Base-by-base conservation (phyloP, 2,329 filamentous ascomycete genomes). In the Fusarium anthophilum region DNA sequence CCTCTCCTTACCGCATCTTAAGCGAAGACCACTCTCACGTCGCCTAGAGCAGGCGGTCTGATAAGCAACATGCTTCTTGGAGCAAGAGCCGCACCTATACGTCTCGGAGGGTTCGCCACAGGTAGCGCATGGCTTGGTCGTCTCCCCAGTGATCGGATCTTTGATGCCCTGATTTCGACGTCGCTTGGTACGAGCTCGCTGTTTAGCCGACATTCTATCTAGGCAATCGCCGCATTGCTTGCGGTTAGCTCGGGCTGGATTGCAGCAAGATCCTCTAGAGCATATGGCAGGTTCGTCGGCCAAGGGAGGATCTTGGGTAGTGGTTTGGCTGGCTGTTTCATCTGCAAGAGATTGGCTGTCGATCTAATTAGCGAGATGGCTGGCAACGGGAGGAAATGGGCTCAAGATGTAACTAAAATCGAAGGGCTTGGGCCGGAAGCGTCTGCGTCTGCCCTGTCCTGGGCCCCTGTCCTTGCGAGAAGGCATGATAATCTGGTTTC, bases 191-290 rank as follows among this genome's bases (percentile, higher is more conserved):
- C 32, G 8, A 38, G 51, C 51, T 54, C 51, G 24, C 3, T 11
- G 3, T 3, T 2, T 11, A 28, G 51, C 35, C 11, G 20, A 9
- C 1, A 2, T 12, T 30, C 10, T 41, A 9, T 28, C 14, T 3
- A 28, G 8, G 11, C 51, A 55, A 22, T n/a, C 22, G 10, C 24
- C 20, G 24, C 51, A 55, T 5, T n/a, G 14, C 15, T 30, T 55
- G 6, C 20, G 11, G 4, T 39, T 30, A 3, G 14, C 14, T n/a
- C 24, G 51, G 11, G 4, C 51, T 8, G 24, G 8, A 28, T 55
- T 55, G 20, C 12, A 2, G 24, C 51, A 55, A 2, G 24, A 3
- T 2, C 14, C 2, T 18, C 4, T 30, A 1, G 6, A 2, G 6
- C 51, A 55, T n/a, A 41, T 3, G 24, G 3, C 8, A 41, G 51